Evolutionary conservation across 2,329 filamentous ascomycete species (phyloP).

Genomic region (Ophiosphaerella narmari): DNA sequence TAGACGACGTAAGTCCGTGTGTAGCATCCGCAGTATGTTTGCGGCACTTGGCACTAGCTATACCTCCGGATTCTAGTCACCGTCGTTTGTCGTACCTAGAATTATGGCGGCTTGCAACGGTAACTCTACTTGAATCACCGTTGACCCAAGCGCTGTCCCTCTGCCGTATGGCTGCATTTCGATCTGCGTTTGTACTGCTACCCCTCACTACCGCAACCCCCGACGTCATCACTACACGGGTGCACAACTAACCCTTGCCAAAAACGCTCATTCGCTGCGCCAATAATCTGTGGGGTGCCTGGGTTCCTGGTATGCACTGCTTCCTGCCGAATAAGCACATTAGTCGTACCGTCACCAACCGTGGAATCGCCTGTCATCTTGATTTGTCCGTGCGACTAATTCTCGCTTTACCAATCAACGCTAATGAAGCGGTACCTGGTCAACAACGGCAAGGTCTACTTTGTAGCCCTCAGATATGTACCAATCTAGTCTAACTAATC

Average conservation of each 20-base stretch:
- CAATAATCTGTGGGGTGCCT: slow-evolving; percentile 17
- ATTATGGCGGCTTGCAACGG: too few relatives aligned
- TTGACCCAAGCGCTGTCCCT: too few relatives aligned
- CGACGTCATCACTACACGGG: neutral
- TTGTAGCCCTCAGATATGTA: slow-evolving; percentile 15
- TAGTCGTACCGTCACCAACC: slow-evolving; percentile 25
- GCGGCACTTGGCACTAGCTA: too few relatives aligned
- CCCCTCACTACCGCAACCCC: neutral
- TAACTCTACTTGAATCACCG: too few relatives aligned
- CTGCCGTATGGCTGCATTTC: too few relatives aligned
- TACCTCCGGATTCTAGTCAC: too few relatives aligned
- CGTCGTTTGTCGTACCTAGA: too few relatives aligned
- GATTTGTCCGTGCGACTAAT: slow-evolving; percentile 30
- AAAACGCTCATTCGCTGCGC: neutral
- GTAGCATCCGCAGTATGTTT: too few relatives aligned
- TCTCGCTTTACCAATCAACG: slow-evolving; percentile 10
- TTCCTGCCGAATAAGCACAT: slow-evolving; percentile 20
- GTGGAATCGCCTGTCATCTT: slow-evolving; percentile 22
- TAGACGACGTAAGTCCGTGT: too few relatives aligned
- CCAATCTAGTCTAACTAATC: slow-evolving; percentile 20
- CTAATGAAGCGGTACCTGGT: slow-evolving; percentile 24
- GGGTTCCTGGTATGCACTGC: slow-evolving; percentile 6
- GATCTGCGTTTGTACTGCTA: neutral
- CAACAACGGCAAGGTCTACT: slow-evolving; percentile 20
- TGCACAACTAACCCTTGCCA: neutral